phyloP scores from a whole-genome alignment of 2,329 filamentous ascomycete genomes.

The Epichloe sylvatica region DNA sequence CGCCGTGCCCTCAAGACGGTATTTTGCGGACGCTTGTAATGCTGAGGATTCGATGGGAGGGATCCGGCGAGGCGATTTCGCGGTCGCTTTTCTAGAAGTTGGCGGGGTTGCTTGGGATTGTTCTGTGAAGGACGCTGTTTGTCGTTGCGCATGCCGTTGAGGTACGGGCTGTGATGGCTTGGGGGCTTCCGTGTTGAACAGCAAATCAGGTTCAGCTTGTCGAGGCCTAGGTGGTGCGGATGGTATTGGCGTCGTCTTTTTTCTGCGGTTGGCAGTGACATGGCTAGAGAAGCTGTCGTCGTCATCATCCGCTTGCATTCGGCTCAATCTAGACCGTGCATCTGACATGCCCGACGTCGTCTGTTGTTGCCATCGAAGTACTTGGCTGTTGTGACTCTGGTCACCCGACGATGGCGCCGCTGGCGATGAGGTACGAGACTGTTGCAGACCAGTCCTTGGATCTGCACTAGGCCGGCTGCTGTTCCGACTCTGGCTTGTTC shows the following conservation, averaged over 20 bases:
- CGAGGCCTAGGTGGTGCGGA: slow-evolving; percentile 22
- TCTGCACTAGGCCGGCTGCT: slow-evolving; percentile 16
- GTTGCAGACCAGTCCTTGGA: slow-evolving; percentile 16
- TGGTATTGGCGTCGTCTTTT: slow-evolving; percentile 44
- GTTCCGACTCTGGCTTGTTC: slow-evolving; percentile 31
- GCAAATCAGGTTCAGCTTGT: slow-evolving; percentile 45
- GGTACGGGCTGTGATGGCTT: slow-evolving; percentile 23
- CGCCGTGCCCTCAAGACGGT: slow-evolving; percentile 67
- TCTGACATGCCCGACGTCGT: slow-evolving; percentile 21
- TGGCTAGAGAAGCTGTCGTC: slow-evolving; percentile 65
- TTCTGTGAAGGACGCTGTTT: slow-evolving; percentile 20
- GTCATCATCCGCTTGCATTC: slow-evolving; percentile 53
- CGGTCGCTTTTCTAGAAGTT: slow-evolving; percentile 27
- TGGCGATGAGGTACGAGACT: slow-evolving; percentile 36
- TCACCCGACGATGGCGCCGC: slow-evolving; percentile 27
- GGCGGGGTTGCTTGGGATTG: slow-evolving; percentile 16
- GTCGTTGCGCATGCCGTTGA: slow-evolving; percentile 20
- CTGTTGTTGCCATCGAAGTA: slow-evolving; percentile 47
- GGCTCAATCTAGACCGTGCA: slow-evolving; percentile 45
- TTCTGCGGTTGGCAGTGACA: slow-evolving; percentile 72
- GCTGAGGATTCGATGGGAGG: slow-evolving; percentile 56
- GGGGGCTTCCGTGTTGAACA: slow-evolving; percentile 35
- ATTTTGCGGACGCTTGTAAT: slow-evolving; percentile 60
- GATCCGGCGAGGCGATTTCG: slow-evolving; percentile 41
- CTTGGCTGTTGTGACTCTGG: slow-evolving; percentile 30